Evolutionary conservation across 805 yeast species (phyloP).

Genomic region (Sugiyamaella marilandica): DNA sequence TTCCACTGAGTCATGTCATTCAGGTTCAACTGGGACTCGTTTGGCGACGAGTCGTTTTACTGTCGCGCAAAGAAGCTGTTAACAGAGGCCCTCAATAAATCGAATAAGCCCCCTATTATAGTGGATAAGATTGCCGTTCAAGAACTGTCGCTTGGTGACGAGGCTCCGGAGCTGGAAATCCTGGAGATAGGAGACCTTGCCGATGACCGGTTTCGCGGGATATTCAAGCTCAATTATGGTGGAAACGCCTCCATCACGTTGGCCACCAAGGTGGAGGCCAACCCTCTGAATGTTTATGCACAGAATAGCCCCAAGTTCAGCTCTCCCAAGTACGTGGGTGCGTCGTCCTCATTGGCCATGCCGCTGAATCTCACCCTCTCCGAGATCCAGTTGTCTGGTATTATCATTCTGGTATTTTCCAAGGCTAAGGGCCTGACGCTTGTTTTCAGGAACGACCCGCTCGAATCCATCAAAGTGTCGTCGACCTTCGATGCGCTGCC

Average conservation of each 20-base stretch:
- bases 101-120: constrained; percentile 33
- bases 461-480: constrained; percentile 73
- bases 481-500: constrained; percentile 84
- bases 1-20: constrained; percentile 34
- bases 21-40: constrained; percentile 73
- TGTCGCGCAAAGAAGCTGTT: constrained; percentile 47
- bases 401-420: constrained; percentile 77
- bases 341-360: constrained; percentile 64
- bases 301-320: constrained; percentile 47
- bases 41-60: constrained; percentile 60
- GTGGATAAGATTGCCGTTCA: constrained; percentile 51
- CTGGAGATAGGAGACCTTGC: constrained; percentile 73
- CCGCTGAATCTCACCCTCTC: constrained; percentile 74
- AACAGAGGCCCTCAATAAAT: constrained; percentile 32
- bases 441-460: constrained; percentile 84
- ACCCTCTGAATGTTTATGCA: constrained; percentile 65
- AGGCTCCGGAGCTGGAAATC: constrained; percentile 70
- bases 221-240: constrained; percentile 63
- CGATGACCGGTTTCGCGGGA: constrained; percentile 47
- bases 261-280: constrained; percentile 76
- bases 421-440: constrained; percentile 78
- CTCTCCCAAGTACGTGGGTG: constrained; percentile 60
- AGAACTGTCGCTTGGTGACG: constrained; percentile 65
- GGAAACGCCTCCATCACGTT: constrained; percentile 72
- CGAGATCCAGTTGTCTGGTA: constrained; percentile 68